These are phyloP conservation scores for Cercospora berteroae DNA, from an alignment of 2,329 filamentous ascomycete species.

Conservation along the genomic window DNA sequence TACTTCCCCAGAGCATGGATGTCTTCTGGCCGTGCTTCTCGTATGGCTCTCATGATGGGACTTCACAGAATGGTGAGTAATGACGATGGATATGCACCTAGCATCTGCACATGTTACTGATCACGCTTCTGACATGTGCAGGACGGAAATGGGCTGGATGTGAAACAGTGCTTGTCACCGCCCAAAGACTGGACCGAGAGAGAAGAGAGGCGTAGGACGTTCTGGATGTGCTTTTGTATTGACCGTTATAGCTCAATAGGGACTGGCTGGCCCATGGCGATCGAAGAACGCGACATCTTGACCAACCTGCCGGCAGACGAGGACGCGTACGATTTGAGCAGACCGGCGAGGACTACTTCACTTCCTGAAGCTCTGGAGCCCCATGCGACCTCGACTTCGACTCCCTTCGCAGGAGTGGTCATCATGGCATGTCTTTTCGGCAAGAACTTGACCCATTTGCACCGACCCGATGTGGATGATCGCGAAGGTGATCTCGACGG, in stretches of 20 bases:
- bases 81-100: neutral
- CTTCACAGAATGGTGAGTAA: slow-evolving; percentile 65
- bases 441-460: slow-evolving; percentile 84
- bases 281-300: slow-evolving; percentile 87
- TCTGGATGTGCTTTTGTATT: slow-evolving; percentile 90
- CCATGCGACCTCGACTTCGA: slow-evolving; percentile 69
- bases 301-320: slow-evolving; percentile 82
- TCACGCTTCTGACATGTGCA: neutral
- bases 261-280: slow-evolving; percentile 92
- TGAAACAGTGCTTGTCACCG: slow-evolving; percentile 85
- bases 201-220: slow-evolving; percentile 86
- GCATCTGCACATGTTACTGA: neutral
- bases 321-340: slow-evolving; percentile 78
- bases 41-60: slow-evolving; percentile 87
- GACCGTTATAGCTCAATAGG: slow-evolving; percentile 94
- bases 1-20: slow-evolving; percentile 96
- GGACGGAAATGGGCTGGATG: slow-evolving; percentile 78
- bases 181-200: slow-evolving; percentile 90
- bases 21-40: slow-evolving; percentile 77
- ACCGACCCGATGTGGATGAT: slow-evolving; percentile 79
- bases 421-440: slow-evolving; percentile 89
- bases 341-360: slow-evolving; percentile 67
- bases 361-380: slow-evolving; percentile 69
- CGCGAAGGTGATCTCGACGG: slow-evolving; percentile 85
- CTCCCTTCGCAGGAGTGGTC: slow-evolving; percentile 74